A percentile compares a stretch with the other conserved stretches of the same genome.
Evolutionary conservation across 2,329 filamentous ascomycete species (phyloP).

Genomic region (Coccinonectria pachysandricola): DNA sequence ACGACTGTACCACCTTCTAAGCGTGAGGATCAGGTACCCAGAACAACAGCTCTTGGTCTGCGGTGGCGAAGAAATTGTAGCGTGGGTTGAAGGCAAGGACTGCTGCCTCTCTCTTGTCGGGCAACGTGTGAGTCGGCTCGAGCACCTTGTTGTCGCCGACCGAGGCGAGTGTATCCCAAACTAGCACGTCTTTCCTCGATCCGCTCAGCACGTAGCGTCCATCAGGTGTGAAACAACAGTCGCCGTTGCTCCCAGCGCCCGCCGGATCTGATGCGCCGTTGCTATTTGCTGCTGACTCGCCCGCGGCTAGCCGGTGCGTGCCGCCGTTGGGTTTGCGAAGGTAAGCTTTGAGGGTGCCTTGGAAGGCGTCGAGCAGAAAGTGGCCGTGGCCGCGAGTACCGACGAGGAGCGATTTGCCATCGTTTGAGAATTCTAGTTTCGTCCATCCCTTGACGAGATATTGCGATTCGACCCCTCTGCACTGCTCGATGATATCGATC

Average conservation of each 20-base stretch:
- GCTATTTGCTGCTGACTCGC: constrained; percentile 33
- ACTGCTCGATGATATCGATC: constrained; percentile 64
- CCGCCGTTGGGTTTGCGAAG: constrained; percentile 49
- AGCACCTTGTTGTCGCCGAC: constrained; percentile 47
- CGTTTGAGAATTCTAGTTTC: constrained; percentile 89
- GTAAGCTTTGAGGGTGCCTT: constrained; percentile 68
- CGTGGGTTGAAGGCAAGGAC: constrained; percentile 82
- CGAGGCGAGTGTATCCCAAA: constrained; percentile 70
- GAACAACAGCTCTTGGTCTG: constrained; percentile 73
- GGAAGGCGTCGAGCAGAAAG: constrained; percentile 88
- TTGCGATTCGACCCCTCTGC: constrained; percentile 38
- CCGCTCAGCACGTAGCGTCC: constrained; percentile 82
- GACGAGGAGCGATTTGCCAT: constrained; percentile 77
- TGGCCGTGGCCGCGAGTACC: constrained; percentile 78
- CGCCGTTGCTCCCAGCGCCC: constrained; percentile 52
- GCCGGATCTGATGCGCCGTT: constrained; percentile 25
- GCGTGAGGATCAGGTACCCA: constrained; percentile 62
- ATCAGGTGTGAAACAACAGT: constrained; percentile 83
- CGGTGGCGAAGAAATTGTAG: constrained; percentile 84
- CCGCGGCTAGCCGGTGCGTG: constrained; percentile 41
- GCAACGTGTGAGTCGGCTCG: constrained; percentile 52
- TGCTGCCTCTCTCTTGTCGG: constrained; percentile 58
- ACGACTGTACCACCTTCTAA: too few relatives aligned
- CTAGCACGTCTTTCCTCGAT: constrained; percentile 60
- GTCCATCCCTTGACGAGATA: constrained; percentile 68